Conservation (phyloP, 2,329 filamentous ascomycete genomes). For the Trichoderma sp. region DNA sequence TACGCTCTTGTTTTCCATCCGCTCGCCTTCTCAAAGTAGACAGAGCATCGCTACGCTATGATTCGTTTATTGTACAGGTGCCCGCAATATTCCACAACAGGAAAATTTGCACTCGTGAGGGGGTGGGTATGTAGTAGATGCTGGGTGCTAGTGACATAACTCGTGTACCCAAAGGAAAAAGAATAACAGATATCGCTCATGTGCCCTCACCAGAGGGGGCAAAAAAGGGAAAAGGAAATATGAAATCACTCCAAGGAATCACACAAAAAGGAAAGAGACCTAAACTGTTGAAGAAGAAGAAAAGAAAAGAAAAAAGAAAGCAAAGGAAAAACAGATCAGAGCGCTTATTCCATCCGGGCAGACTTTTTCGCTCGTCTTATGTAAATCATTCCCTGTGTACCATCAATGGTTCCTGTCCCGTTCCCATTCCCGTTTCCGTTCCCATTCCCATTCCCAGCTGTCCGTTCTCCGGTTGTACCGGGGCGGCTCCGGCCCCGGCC, state of each 20-base stretch:
- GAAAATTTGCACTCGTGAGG: slow-evolving; percentile 2
- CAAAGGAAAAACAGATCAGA: not conserved
- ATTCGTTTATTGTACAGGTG: slow-evolving; percentile 11
- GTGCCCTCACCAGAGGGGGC: not conserved
- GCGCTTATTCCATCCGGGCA: slow-evolving; percentile 1
- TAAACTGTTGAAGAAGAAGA: not conserved
- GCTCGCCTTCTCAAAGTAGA: not conserved
- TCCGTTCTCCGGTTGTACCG: not conserved
- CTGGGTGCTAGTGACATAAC: not conserved
- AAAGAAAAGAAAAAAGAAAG: not conserved
- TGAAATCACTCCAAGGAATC: not conserved
- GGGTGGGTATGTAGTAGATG: not conserved
- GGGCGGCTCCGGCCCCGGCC: not conserved
- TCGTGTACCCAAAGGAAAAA: not conserved
- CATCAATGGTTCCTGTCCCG: not conserved
- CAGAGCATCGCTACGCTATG: slow-evolving; percentile 20
- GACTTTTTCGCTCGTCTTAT: slow-evolving; percentile 21
- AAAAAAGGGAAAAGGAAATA: not conserved
- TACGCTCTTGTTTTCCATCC: not conserved
- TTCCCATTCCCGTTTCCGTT: not conserved
- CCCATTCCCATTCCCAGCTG: not conserved
- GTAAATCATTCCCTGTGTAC: slow-evolving; percentile 17
- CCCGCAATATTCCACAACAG: slow-evolving; percentile 1
- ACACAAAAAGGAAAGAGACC: not conserved
- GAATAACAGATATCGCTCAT: not conserved